These are phyloP conservation scores for Rhodofomes roseus DNA, from an alignment of 1,284 basidiomycete species.

Conservation along the genomic window DNA sequence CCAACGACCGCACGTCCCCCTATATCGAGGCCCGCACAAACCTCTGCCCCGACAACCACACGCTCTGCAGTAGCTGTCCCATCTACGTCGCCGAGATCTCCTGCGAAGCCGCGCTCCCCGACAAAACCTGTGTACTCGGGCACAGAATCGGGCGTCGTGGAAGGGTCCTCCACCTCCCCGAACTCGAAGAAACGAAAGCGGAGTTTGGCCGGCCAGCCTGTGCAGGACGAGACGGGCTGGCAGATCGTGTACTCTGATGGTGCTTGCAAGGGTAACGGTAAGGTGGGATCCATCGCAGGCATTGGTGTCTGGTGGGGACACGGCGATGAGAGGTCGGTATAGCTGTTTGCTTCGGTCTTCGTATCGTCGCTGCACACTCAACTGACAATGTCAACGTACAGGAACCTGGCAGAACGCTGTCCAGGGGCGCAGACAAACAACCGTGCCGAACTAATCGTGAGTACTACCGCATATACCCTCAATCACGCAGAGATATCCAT, in stretches of 20 bases:
- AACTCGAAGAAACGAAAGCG: neutral
- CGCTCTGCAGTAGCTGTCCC: neutral
- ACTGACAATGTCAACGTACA: constrained; percentile 21
- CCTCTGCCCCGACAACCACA: neutral
- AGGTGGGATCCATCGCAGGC: constrained; percentile 55
- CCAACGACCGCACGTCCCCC: neutral
- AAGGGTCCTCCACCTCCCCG: neutral
- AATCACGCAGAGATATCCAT: too few relatives aligned
- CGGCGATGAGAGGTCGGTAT: constrained; percentile 52
- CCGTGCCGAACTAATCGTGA: constrained; percentile 78
- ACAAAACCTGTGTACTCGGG: neutral
- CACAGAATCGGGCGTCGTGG: neutral
- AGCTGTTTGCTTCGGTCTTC: neutral
- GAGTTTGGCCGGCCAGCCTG: constrained; percentile 9
- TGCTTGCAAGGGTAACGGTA: constrained; percentile 75
- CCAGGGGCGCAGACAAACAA: constrained; percentile 88
- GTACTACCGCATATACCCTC: constrained; percentile 20
- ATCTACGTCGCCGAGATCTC: neutral
- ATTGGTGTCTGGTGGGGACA: constrained; percentile 77
- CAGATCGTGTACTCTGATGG: constrained; percentile 77
- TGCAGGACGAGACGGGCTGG: constrained; percentile 26
- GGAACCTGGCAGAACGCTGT: constrained; percentile 75
- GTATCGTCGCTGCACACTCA: neutral
- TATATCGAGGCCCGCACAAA: too few relatives aligned
- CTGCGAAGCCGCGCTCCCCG: neutral